Base-by-base conservation (phyloP, 176 grass and related monocot genomes). In the Cocos nucifera region DNA sequence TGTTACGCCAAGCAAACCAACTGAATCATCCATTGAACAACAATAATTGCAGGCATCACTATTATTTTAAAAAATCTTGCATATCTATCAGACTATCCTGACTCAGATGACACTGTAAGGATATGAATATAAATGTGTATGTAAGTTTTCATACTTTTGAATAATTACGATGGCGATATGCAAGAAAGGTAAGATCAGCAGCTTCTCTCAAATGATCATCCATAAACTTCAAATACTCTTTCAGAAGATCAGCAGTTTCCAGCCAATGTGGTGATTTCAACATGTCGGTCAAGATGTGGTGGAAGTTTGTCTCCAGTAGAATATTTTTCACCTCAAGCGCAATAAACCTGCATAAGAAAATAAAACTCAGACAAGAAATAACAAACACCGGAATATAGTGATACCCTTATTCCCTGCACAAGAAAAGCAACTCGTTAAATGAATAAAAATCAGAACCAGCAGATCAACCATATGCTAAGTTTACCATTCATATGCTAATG, bases 201-300 rank as follows among this genome's bases (percentile, higher is more conserved):
- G 93, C 86, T 88, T 92, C 93, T 88, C 83, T 81, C 74, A 87
- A 86, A 87, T 98, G 88, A 67, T 98, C 88, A 69, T 92, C 84
- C 84, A 87, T 85, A 79, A 98, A 98, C 80, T 81, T 98, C 59
- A 91, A 72, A 79, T 91, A 98, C 51, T 92, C 93, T 28, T 77
- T 83, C 63, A 85, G 64, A 72, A 98, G 87, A 74, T 91, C 85
- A 58, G 75, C 61, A 67, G 84, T 65, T 79, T 92, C 78, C 65
- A 78, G 59, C 51, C 81, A 73, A 64, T 83, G 84, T 30, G 84
- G 93, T 53, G 81, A 98, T 57, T 54, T 86, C 65, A 92, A 73
- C 73, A 92, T 80, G 39, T 92, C 84, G 59, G 82, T 88, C 49
- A 92, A 81, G 59, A 98, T 92, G 79, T 98, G 93, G 60, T 98